Percentiles rank a stretch among this genome's conserved stretches.
phyloP scores from a whole-genome alignment of 805 yeast genomes.

The Tetrapisispora nanseiensis region DNA sequence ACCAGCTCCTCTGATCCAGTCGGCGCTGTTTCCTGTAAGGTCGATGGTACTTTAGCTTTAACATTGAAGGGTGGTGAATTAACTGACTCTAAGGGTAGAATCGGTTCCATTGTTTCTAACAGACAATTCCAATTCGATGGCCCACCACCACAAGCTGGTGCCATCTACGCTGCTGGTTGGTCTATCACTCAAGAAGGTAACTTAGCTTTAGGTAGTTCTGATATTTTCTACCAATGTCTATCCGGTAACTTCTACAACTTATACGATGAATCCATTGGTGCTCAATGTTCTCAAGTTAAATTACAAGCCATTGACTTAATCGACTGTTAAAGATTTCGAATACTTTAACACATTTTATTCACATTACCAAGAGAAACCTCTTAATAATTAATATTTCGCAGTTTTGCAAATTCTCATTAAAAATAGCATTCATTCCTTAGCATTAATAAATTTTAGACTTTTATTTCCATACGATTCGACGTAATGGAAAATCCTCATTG shows the following conservation, averaged over 20 bases:
- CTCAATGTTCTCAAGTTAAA: constrained; percentile 47
- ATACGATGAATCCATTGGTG: constrained; percentile 45
- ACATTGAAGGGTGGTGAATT: constrained; percentile 38
- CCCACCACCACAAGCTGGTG: constrained; percentile 62
- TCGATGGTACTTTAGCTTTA: constrained; percentile 39
- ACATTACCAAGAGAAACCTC: background rate
- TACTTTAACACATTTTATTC: background rate
- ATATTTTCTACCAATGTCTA: constrained; percentile 51
- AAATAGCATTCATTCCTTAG: constrained; percentile 4
- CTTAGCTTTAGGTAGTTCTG: constrained; percentile 46
- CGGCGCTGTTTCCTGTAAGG: constrained; percentile 24
- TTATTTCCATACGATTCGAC: background rate
- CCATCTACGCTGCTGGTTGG: constrained; percentile 52
- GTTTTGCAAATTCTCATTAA: constrained; percentile 2
- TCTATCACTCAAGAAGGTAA: constrained; percentile 39
- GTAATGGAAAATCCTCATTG: background rate
- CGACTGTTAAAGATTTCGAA: constrained; percentile 14
- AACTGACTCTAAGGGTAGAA: constrained; percentile 45
- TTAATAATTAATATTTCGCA: background rate
- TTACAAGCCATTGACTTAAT: constrained; percentile 43
- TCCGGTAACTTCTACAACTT: constrained; percentile 60
- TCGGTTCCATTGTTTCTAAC: constrained; percentile 61
- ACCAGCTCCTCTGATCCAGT: constrained; percentile 24
- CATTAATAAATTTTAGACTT: background rate
- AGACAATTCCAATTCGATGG: constrained; percentile 67